Evolutionary conservation across 1,284 basidiomycete species (phyloP), one percentile per base, ranked within the genome.

Genomic region (Agaricales sp.): DNA sequence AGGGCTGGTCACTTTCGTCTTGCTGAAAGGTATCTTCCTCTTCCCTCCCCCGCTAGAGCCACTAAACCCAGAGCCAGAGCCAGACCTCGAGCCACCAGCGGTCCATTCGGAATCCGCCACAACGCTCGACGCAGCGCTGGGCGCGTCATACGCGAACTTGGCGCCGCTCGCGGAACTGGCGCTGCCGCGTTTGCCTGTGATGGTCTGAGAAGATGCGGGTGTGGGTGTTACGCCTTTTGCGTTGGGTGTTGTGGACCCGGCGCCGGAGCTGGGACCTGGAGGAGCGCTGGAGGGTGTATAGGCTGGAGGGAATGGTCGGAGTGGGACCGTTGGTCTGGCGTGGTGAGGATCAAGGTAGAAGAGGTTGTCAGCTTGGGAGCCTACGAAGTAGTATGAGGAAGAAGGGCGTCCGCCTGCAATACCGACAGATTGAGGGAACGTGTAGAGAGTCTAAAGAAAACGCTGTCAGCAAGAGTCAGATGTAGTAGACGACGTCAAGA

Each of bases 341-440:
- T 95, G 83, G 62, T 98, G 95, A 0, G 95, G 95, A 64, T 99
- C 95, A 46, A 98, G 86, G 62, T 98, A 99, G 66, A 97, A 95
- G 3, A 96, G 73, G 48, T 81, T 87, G 56, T 92, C 86, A 2
- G 82, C 87, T 62, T 98, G 95, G 0, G 83, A 78, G 12, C 92
- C 95, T 47, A 98, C 88, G 63, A 99, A 99, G 67, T 98, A 99
- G 64, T 97, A 98, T 0, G 92, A 97, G 0, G 92, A 95, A 19
- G 88, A 88, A 0, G 95, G 95, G 22, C 94, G 78, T 2, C 95
- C 95, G 43, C 95, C 95, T 0, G 94, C 92, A 52, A 98, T 97
- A 43, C 95, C 95, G 37, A 97, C 88, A 2, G 87, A 92, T 67
- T 97, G 95, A 0, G 94, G 93, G 64, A 94, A 92, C 0, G 86